phyloP scores from a whole-genome alignment of 2,329 filamentous ascomycete species.

The Alternaria sp. region DNA sequence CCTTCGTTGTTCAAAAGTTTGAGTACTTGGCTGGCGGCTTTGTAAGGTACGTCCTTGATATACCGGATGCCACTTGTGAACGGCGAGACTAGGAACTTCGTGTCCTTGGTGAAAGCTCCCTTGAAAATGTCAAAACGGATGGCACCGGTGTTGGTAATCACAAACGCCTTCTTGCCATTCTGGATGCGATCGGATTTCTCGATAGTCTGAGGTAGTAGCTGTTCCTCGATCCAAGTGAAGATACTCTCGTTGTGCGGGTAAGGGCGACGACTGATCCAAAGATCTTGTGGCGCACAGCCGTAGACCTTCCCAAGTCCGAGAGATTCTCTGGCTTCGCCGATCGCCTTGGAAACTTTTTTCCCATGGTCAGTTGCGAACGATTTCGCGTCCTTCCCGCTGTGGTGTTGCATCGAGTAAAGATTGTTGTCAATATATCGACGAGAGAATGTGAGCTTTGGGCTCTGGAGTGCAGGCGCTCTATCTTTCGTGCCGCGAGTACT shows the following conservation, averaged over 20 bases:
- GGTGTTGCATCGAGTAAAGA: slow-evolving; percentile 81
- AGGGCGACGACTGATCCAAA: slow-evolving; percentile 82
- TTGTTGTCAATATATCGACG: slow-evolving; percentile 96
- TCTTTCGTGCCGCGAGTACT: slow-evolving; percentile 52
- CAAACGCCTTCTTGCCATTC: slow-evolving; percentile 70
- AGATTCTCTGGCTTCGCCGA: slow-evolving; percentile 72
- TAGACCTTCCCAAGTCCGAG: slow-evolving; percentile 77
- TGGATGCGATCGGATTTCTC: slow-evolving; percentile 51
- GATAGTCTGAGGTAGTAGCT: slow-evolving; percentile 76
- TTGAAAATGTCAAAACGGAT: slow-evolving; percentile 96
- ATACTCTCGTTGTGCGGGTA: slow-evolving; percentile 80
- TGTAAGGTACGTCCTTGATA: slow-evolving; percentile 82
- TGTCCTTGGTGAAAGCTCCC: slow-evolving; percentile 88
- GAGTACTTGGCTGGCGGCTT: slow-evolving; percentile 74
- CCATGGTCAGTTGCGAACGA: slow-evolving; percentile 82
- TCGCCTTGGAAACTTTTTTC: slow-evolving; percentile 73
- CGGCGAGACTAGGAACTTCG: slow-evolving; percentile 84
- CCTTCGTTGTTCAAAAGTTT: slow-evolving; percentile 66
- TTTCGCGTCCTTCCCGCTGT: slow-evolving; percentile 74
- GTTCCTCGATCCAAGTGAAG: slow-evolving; percentile 79
- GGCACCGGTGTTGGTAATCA: slow-evolving; percentile 87
- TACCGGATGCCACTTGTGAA: slow-evolving; percentile 83
- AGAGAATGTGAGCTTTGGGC: slow-evolving; percentile 66
- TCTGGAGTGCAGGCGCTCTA: slow-evolving; percentile 23
- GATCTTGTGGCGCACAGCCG: slow-evolving; percentile 82